These are phyloP conservation scores for Plantago major DNA, from an alignment of 257 asterid genomes.

Conservation along the genomic window DNA sequence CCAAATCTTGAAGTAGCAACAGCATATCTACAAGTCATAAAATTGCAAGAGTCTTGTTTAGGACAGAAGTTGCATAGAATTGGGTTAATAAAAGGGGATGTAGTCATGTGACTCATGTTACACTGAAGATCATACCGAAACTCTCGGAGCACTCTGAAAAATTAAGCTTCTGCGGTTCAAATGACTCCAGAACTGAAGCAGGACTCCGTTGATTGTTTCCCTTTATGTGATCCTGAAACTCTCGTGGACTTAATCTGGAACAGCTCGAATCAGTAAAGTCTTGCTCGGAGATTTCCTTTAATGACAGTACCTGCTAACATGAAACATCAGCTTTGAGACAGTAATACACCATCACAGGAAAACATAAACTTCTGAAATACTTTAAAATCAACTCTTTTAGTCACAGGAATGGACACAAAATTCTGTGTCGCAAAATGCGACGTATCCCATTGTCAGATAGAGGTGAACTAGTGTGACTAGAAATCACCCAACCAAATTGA, in stretches of 20 bases:
- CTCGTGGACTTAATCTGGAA: constrained; percentile 23
- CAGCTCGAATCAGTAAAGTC: constrained; percentile 25
- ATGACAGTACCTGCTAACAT: constrained; percentile 34
- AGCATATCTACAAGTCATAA: constrained; percentile 36
- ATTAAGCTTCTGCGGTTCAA: constrained; percentile 21
- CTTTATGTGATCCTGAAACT: constrained; percentile 29
- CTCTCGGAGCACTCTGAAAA: constrained; percentile 25
- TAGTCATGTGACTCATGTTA: constrained; percentile 7
- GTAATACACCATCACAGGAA: neutral
- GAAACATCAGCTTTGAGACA: neutral
- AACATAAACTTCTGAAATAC: too few relatives aligned
- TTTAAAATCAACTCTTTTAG: too few relatives aligned
- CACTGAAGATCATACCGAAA: constrained; percentile 28
- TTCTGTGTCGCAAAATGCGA: too few relatives aligned
- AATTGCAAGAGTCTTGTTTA: constrained; percentile 12
- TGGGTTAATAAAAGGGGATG: neutral
- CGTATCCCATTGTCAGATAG: too few relatives aligned
- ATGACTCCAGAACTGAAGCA: constrained; percentile 56
- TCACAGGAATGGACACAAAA: too few relatives aligned
- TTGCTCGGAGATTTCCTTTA: constrained; percentile 27
- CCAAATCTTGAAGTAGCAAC: constrained; percentile 41
- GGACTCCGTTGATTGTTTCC: constrained; percentile 55
- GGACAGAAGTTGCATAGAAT: constrained; percentile 6
- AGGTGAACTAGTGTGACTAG: too few relatives aligned
- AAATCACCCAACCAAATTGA: too few relatives aligned